A percentile compares a stretch with the other conserved stretches of the same genome.
phyloP scores from a whole-genome alignment of 345 rosid genomes.

The Lepidium africanum region DNA sequence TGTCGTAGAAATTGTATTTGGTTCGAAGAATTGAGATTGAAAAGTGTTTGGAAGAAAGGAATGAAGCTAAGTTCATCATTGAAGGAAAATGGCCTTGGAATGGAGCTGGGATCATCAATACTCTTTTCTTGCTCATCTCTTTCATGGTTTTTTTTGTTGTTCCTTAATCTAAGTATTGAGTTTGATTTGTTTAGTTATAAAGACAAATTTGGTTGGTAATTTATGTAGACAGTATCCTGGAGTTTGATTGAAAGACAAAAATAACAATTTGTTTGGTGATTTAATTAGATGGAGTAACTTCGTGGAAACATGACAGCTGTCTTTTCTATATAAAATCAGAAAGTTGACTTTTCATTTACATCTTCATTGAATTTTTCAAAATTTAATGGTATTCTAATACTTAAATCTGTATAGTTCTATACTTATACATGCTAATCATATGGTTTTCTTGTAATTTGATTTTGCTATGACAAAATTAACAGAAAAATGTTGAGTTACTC shows the following conservation, averaged over 20 bases:
- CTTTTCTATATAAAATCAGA: background rate
- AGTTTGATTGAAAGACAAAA: background rate
- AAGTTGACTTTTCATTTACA: background rate
- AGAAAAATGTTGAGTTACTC: no score
- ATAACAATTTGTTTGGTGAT: background rate
- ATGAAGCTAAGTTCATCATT: constrained; percentile 50
- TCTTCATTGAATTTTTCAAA: background rate
- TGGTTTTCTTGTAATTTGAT: no score
- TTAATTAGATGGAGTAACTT: background rate
- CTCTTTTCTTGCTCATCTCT: background rate
- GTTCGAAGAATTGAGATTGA: constrained; percentile 41
- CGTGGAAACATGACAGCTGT: background rate
- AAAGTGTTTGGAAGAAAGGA: constrained; percentile 47
- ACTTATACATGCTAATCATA: no score
- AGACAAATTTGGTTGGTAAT: background rate
- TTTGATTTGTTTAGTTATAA: background rate
- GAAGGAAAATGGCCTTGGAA: constrained; percentile 61
- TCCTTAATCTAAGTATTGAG: background rate
- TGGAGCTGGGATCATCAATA: constrained; percentile 48
- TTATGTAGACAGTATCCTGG: background rate
- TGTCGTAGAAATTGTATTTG: constrained; percentile 31
- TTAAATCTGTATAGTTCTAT: no score
- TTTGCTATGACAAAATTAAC: no score
- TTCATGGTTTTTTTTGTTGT: background rate
- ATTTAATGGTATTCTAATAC: no score